phyloP scores from a whole-genome alignment of 352 stramenopile species.

The Globisporangium polare region DNA sequence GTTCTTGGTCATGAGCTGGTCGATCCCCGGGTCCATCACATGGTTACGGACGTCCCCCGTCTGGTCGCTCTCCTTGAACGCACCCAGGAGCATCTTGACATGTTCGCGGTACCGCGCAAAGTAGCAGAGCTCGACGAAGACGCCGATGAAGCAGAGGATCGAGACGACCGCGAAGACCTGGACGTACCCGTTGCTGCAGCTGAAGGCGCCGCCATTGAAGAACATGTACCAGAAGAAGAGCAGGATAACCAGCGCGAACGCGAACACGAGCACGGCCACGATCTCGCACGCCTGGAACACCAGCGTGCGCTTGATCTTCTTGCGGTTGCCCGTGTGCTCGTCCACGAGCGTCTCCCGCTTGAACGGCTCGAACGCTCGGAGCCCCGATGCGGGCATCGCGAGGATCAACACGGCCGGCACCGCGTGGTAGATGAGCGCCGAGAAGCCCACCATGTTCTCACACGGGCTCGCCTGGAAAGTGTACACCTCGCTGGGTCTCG shows the following conservation, averaged over 20 bases:
- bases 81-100: constrained; percentile 80
- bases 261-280: constrained; percentile 46
- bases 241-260: constrained; percentile 50
- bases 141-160: constrained; percentile 49
- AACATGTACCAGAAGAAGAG: constrained; percentile 83
- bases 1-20: constrained; percentile 55
- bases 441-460: constrained; percentile 79
- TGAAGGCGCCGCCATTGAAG: constrained; percentile 69
- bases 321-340: constrained; percentile 40
- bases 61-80: constrained; percentile 79
- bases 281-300: constrained; percentile 74
- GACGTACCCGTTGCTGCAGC: constrained; percentile 40
- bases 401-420: constrained; percentile 57
- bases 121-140: constrained; percentile 62
- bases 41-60: constrained; percentile 68
- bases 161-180: constrained; percentile 51
- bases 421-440: constrained; percentile 64
- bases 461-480: constrained; percentile 64
- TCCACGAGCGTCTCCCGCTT: constrained; percentile 40
- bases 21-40: constrained; percentile 44
- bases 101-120: constrained; percentile 81
- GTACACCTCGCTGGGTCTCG: constrained; percentile 46
- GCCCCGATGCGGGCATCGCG: constrained; percentile 45
- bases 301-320: constrained; percentile 71
- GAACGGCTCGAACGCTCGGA: constrained; percentile 72